Conservation (phyloP, 2,329 filamentous ascomycete species). For the Phaeosphaeria sp. region DNA sequence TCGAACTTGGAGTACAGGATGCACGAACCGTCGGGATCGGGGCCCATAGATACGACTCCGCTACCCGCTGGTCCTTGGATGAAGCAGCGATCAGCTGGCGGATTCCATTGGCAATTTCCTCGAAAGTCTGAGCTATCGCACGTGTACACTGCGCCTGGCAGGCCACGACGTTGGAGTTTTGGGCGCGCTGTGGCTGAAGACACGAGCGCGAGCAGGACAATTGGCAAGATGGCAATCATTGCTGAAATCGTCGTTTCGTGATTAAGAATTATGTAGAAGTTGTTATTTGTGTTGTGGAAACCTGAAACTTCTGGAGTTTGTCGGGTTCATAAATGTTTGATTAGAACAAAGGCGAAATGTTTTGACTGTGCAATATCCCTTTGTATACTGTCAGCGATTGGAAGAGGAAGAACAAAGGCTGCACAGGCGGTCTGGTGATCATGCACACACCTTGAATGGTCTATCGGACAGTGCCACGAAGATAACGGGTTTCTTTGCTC, state of each 20-base stretch:
- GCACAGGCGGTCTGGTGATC: conserved; percentile 2
- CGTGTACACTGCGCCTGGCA: conserved; percentile 44
- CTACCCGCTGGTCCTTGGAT: conserved; percentile 28
- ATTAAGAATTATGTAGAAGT: conserved; percentile 8
- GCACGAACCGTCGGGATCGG: conserved; percentile 39
- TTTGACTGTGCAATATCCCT: conserved; percentile 9
- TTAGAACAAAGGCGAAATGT: conserved; percentile 9
- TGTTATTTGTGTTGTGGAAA: conserved; percentile 7
- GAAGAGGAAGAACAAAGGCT: conserved; percentile 3
- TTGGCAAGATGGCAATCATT: conserved; percentile 8
- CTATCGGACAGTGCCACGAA: conserved; percentile 5
- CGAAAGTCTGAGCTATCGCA: conserved; percentile 36
- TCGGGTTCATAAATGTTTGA: conserved; percentile 7
- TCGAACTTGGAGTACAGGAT: conserved; percentile 28
- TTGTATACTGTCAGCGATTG: conserved; percentile 5
- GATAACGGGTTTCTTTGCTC: conserved; percentile 21
- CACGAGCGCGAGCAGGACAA: conserved; percentile 17
- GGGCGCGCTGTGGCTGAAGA: conserved; percentile 15
- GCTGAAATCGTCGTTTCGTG: background rate
- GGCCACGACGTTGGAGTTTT: conserved; percentile 35
- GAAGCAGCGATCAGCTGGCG: conserved; percentile 29
- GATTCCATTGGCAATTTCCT: conserved; percentile 38
- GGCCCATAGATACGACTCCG: conserved; percentile 37
- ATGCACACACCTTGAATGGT: conserved; percentile 11
- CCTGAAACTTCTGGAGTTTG: background rate